phyloP scores from a whole-genome alignment of 2,329 filamentous ascomycete genomes.

The Laburnicola sp. region DNA sequence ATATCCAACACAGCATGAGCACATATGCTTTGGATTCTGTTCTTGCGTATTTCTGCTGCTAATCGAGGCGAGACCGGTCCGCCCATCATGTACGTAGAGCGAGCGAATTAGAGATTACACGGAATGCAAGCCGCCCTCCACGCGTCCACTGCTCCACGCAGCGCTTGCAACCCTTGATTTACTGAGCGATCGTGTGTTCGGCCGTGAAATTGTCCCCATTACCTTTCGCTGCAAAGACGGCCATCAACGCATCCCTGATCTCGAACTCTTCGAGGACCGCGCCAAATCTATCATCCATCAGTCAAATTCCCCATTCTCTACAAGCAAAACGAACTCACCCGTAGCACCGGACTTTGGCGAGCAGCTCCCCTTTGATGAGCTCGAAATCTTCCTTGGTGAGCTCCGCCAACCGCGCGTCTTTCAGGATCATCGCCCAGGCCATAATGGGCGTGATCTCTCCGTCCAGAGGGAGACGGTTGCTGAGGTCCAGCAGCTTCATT shows the following conservation, averaged over 20 bases:
- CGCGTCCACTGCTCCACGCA: not conserved
- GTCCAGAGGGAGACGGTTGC: constrained; percentile 77
- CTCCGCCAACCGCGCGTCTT: constrained; percentile 60
- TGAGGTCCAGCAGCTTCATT: constrained; percentile 75
- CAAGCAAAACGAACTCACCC: constrained; percentile 64
- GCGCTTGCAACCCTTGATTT: constrained; percentile 3
- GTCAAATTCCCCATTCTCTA: constrained; percentile 10
- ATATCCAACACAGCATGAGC: not conserved
- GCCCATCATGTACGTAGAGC: constrained; percentile 17
- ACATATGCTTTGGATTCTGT: not conserved
- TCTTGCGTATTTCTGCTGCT: not conserved
- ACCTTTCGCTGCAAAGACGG: constrained; percentile 64
- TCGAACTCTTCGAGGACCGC: constrained; percentile 74
- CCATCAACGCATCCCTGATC: constrained; percentile 75
- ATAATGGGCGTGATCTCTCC: constrained; percentile 94
- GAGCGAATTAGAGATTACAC: constrained; percentile 29
- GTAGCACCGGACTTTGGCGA: constrained; percentile 85
- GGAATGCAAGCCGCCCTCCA: not conserved
- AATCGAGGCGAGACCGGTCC: constrained; percentile 6
- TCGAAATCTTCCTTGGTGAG: constrained; percentile 70
- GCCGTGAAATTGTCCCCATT: constrained; percentile 12
- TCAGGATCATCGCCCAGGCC: constrained; percentile 83
- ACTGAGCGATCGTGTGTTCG: not conserved
- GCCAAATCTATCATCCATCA: constrained; percentile 56
- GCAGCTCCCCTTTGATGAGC: constrained; percentile 71